These are phyloP conservation scores for Ensete ventricosum DNA, from an alignment of 176 grass and related monocot species.

Conservation along the genomic window DNA sequence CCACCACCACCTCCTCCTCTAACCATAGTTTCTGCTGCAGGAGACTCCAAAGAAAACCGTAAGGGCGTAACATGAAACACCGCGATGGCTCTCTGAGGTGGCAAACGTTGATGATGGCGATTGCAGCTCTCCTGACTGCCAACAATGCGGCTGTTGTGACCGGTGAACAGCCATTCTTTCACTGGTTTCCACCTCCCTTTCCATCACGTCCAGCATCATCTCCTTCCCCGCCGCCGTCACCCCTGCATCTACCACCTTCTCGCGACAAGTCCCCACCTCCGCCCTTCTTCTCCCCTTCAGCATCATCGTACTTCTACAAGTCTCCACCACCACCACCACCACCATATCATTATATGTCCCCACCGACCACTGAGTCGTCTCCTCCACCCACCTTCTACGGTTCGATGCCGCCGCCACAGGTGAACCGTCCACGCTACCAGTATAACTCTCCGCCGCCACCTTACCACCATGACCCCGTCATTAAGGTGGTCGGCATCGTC, in stretches of 20 bases:
- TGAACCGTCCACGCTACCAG: too few relatives aligned
- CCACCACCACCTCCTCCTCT: neutral
- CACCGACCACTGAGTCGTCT: too few relatives aligned
- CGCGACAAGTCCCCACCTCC: too few relatives aligned
- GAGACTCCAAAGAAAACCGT: neutral
- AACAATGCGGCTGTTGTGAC: neutral
- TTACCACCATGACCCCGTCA: constrained; percentile 11
- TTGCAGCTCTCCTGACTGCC: neutral
- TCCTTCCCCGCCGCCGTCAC: too few relatives aligned
- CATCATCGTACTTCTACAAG: too few relatives aligned
- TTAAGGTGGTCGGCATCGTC: constrained; percentile 60
- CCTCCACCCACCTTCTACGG: too few relatives aligned
- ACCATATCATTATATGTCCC: too few relatives aligned
- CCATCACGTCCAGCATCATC: neutral
- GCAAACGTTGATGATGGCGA: neutral
- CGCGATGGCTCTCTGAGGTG: neutral
- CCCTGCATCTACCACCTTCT: too few relatives aligned
- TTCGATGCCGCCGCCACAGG: too few relatives aligned
- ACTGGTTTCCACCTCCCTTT: neutral
- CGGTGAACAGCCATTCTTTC: neutral
- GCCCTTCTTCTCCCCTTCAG: too few relatives aligned
- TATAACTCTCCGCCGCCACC: neutral
- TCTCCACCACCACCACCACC: too few relatives aligned
- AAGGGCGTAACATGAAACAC: neutral
- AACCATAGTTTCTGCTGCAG: too few relatives aligned